Conservation (phyloP, 192 early-diverging fungal genomes). For the Coemansia furcata region DNA sequence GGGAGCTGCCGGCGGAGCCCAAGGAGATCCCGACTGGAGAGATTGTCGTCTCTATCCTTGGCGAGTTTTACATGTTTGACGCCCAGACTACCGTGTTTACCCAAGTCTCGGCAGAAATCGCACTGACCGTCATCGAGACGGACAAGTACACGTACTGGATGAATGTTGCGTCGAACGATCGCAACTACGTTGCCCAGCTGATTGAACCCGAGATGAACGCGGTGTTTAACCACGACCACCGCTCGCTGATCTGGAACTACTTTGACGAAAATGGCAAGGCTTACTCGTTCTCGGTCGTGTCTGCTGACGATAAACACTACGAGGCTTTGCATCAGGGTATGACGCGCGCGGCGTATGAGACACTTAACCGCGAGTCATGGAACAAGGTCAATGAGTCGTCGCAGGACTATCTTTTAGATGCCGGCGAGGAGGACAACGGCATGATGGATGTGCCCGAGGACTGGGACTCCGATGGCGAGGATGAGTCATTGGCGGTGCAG, state of each 20-base stretch:
- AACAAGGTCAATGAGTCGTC: constrained; percentile 64
- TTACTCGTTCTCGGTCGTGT: constrained; percentile 76
- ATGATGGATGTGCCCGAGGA: constrained; percentile 27
- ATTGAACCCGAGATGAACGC: constrained; percentile 76
- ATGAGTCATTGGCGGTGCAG: not conserved
- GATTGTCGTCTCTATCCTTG: constrained; percentile 49
- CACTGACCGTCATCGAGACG: constrained; percentile 37
- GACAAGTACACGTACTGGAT: constrained; percentile 56
- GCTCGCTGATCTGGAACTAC: constrained; percentile 83
- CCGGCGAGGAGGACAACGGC: constrained; percentile 68
- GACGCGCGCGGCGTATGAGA: constrained; percentile 76
- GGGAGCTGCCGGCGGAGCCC: constrained; percentile 32
- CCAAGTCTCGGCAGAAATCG: constrained; percentile 50
- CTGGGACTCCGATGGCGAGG: constrained; percentile 37
- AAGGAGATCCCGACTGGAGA: constrained; percentile 48
- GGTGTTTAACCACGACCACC: constrained; percentile 66
- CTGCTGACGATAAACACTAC: constrained; percentile 52
- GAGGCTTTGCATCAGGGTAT: constrained; percentile 65
- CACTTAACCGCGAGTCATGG: constrained; percentile 62
- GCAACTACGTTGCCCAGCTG: constrained; percentile 54
- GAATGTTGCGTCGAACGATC: constrained; percentile 50
- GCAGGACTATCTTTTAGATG: constrained; percentile 71
- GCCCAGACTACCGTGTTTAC: constrained; percentile 54
- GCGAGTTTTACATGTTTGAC: constrained; percentile 70
- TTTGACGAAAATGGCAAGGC: constrained; percentile 56